These are phyloP conservation scores for Macrolepiota albuminosa DNA, from an alignment of 768 basidiomycete genomes.

Conservation along the genomic window DNA sequence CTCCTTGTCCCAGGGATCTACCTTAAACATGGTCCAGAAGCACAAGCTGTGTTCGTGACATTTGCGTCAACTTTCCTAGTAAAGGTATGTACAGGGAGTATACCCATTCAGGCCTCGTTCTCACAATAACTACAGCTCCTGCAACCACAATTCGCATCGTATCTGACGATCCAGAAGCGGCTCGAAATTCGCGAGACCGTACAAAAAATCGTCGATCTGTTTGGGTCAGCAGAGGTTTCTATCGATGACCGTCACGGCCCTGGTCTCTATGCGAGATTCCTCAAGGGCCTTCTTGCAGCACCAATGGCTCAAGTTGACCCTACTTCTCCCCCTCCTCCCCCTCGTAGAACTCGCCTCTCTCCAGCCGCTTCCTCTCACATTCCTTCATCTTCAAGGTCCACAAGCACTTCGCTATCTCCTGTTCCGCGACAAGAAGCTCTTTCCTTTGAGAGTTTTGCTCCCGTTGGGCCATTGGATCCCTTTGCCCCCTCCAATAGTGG, in stretches of 20 bases:
- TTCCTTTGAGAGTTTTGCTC: constrained; percentile 45
- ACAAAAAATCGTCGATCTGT: constrained; percentile 59
- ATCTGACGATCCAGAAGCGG: constrained; percentile 55
- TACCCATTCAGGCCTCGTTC: not conserved
- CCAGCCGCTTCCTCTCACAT: not conserved
- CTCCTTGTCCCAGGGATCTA: constrained; percentile 37
- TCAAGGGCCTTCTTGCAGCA: constrained; percentile 64
- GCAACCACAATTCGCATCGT: constrained; percentile 66
- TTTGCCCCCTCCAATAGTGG: constrained; percentile 25
- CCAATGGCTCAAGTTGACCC: constrained; percentile 39
- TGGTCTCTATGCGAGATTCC: constrained; percentile 74
- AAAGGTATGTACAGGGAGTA: constrained; percentile 45
- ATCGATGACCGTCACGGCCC: constrained; percentile 82
- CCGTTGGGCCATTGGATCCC: constrained; percentile 36
- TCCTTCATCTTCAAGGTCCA: constrained; percentile 35
- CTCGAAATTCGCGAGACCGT: constrained; percentile 59
- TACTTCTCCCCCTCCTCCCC: constrained; percentile 11
- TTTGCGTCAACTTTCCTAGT: constrained; percentile 82
- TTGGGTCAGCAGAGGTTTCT: constrained; percentile 65
- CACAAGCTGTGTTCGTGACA: constrained; percentile 73
- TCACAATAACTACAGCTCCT: constrained; percentile 46
- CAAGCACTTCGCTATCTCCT: constrained; percentile 41
- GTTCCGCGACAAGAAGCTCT: constrained; percentile 39
- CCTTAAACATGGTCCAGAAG: constrained; percentile 72
- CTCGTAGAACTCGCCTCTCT: constrained; percentile 8